Conservation (phyloP, 2,329 filamentous ascomycete species). For the Dactylonectria estremocensis region DNA sequence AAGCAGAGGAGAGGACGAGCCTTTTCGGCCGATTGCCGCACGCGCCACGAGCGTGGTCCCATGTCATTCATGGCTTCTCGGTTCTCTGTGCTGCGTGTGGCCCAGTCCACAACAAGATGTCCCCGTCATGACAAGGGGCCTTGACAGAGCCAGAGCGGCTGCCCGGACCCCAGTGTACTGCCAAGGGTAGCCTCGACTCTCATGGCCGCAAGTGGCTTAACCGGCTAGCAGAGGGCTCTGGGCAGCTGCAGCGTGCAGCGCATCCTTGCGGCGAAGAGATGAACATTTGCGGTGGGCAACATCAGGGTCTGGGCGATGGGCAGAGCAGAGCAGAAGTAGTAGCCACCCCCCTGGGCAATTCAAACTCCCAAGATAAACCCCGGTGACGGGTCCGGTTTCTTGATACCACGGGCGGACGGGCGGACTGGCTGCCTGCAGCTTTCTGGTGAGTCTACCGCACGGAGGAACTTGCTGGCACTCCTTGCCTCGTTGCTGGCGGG, state of each 20-base stretch:
- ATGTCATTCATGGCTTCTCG: conserved; percentile 28
- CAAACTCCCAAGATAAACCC: not conserved
- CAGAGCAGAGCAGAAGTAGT: not conserved
- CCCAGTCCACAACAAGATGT: not conserved
- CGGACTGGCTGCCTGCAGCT: not conserved
- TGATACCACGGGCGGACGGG: too few relatives aligned
- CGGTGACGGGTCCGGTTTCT: conserved; percentile 1
- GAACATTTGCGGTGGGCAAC: conserved; percentile 28
- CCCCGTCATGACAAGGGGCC: not conserved
- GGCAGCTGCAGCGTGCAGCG: not conserved
- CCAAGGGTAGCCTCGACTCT: conserved; percentile 12
- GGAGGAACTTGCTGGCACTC: not conserved
- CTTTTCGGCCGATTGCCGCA: conserved; percentile 26
- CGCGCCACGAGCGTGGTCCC: conserved; percentile 22
- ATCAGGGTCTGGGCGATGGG: conserved; percentile 23
- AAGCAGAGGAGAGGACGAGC: conserved; percentile 18
- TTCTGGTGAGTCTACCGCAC: not conserved
- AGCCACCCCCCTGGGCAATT: conserved; percentile 22
- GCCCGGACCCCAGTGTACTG: not conserved
- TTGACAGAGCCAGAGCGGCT: not conserved
- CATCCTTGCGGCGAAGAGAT: conserved; percentile 30
- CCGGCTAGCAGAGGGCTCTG: not conserved
- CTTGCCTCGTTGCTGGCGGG: not conserved
- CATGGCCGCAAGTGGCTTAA: conserved; percentile 6
- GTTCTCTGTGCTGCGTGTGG: not conserved